A percentile compares a stretch with the other conserved stretches of the same genome.
phyloP scores from a whole-genome alignment of 352 stramenopile species.

The Elongisporangium prolatum region DNA sequence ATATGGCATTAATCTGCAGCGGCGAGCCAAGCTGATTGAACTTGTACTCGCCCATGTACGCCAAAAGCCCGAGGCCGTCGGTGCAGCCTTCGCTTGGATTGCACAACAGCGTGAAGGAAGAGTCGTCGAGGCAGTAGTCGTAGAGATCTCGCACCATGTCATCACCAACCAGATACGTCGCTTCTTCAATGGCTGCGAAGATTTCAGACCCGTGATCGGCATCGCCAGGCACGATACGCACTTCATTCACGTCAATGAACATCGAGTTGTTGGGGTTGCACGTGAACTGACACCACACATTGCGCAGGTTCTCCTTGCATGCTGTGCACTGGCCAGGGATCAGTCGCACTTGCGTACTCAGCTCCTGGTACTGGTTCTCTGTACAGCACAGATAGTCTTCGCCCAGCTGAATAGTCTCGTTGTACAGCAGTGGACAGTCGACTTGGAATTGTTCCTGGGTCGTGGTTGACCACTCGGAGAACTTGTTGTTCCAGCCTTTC shows the following conservation, averaged over 20 bases:
- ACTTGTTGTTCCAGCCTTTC: conserved; percentile 48
- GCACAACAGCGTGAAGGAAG: conserved; percentile 49
- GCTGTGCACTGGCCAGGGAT: conserved; percentile 49
- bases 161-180: conserved; percentile 54
- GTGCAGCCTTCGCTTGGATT: conserved; percentile 47
- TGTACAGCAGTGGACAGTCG: conserved; percentile 58
- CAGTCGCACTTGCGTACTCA: conserved; percentile 55
- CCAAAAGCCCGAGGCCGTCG: conserved; percentile 47
- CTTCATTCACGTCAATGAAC: conserved; percentile 48
- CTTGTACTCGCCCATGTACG: conserved; percentile 60
- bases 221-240: conserved; percentile 42
- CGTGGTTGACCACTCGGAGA: conserved; percentile 46
- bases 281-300: conserved; percentile 61
- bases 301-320: conserved; percentile 62
- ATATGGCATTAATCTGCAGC: conserved; percentile 58
- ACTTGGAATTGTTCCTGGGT: conserved; percentile 59
- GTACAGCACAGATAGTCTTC: conserved; percentile 60
- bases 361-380: conserved; percentile 44
- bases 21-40: conserved; percentile 58
- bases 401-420: conserved; percentile 36
- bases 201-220: conserved; percentile 27
- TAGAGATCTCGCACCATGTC: conserved; percentile 67
- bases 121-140: conserved; percentile 54
- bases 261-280: conserved; percentile 64
- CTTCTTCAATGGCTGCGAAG: conserved; percentile 49